Evolutionary conservation across 768 basidiomycete genomes (phyloP), one percentile per base, ranked within the genome.

Genomic region (Sutorius australiensis): DNA sequence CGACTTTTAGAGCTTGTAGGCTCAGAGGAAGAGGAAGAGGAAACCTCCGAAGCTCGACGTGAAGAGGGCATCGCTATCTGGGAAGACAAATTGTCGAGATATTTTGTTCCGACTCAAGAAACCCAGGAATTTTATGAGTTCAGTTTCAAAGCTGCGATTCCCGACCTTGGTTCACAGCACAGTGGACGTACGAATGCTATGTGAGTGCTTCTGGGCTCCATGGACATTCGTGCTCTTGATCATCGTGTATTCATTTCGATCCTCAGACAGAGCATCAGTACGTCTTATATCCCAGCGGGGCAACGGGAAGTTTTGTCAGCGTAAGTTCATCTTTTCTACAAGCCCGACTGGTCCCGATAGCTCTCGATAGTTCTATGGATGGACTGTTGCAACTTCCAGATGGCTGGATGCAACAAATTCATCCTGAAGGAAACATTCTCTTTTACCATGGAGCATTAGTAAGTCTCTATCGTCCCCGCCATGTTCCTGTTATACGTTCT

Each of bases 391-490:
- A 3, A 19, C 43, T 34, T 28, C 21, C 40, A n/a, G 36, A 55
- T 3, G 50, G 37, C 19, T 61, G 50, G 61, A 60, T 3, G 5
- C 42, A 54, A 14, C 33, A 61, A 24, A 24, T 33, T 33, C 32
- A 33, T 33, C 32, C 32, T 5, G 32, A 33, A 33, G 32, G 32
- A 33, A 33, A 33, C 13, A 12, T 33, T 5, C 13, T 33, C 13
- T 33, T 33, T 33, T 33, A 13, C 12, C 12, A 33, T 13, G 12
- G 5, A 13, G 32, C 11, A 33, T 33, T 33, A 11, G 32, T 33
- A 13, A 10, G 32, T 33, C 13, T 13, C 11, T 7, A 33, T 33
- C 13, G 1, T 33, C 32, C 12, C 32, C 32, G 24, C 10, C 13
- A 33, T 33, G 32, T 33, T 2, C 32, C 13, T 33, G 32, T 13